Percentiles rank a stretch among this genome's conserved stretches.
These are phyloP conservation scores for Mrakia blollopis DNA, from an alignment of 768 basidiomycete species.

Conservation along the genomic window DNA sequence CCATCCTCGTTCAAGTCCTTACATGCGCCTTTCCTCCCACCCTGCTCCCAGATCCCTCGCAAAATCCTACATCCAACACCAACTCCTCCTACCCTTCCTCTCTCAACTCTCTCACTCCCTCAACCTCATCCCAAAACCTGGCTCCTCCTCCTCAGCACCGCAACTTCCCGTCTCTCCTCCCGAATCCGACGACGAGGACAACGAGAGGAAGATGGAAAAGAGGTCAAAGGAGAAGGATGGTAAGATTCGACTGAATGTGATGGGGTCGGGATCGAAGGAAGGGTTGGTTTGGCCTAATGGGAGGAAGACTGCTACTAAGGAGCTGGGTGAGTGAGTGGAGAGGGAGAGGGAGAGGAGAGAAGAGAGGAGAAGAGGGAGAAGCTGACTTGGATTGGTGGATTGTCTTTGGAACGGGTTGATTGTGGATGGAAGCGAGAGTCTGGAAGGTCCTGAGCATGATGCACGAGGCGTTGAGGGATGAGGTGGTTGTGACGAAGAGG, in stretches of 20 bases:
- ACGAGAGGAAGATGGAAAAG: neutral
- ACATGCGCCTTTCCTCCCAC: neutral
- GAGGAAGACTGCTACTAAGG: neutral
- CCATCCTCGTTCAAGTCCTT: neutral
- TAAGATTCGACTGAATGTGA: neutral
- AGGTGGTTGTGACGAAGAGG: conserved; percentile 14
- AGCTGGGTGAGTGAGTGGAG: neutral
- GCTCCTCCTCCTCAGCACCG: neutral
- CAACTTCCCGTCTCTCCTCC: too few species aligned
- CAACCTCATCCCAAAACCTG: neutral
- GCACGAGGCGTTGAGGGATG: conserved; percentile 5
- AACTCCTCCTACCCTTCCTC: neutral
- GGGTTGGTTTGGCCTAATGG: conserved; percentile 1
- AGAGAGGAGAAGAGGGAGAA: too few species aligned
- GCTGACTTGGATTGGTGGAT: neutral
- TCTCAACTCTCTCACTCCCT: neutral
- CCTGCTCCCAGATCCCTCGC: conserved; percentile 1
- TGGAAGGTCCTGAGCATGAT: conserved; percentile 2
- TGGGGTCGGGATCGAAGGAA: neutral
- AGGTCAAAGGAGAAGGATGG: neutral
- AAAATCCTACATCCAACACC: conserved; percentile 7
- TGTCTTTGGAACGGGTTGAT: too few species aligned
- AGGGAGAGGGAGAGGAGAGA: neutral
- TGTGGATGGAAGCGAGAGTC: neutral
- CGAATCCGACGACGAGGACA: neutral